Evolutionary conservation across 306 rosid genomes (phyloP), one percentile per base, ranked within the genome.

Genomic region (Trichosanthes truncata): DNA sequence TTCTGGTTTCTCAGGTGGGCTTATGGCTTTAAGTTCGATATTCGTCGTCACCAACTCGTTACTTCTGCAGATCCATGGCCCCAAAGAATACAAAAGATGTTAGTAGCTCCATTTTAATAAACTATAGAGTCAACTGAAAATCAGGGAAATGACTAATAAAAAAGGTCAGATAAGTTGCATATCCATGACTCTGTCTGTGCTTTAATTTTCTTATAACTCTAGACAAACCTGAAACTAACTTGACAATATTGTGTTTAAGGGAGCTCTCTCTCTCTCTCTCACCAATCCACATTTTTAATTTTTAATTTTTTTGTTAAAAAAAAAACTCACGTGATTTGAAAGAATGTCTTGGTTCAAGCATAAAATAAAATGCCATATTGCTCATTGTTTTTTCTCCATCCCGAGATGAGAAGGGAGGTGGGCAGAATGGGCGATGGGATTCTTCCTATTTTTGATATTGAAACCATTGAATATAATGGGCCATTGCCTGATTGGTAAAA

Each of bases 21-120:
- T 95, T 76, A 95, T 95, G 98, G 97, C 98, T 57, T 73, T 92
- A 86, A 95, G 98, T 91, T 95, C 98, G 55, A 92, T 91, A 77
- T 92, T 95, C 76, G 98, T 95, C 49, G 97, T 92, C 78, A 60
- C 89, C 84, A 95, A 95, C 81, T 95, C 98, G 0, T 79, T 95
- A 85, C 97, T 95, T 84, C 88, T 95, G 66, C 94, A 90, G 87
- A 86, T 91, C 82, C 95, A 92, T 79, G 89, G 84, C 21, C 40
- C 53, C 56, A 48, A 26, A 73, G 77, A 45, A 29, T 0, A 45
- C 59, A 12, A 72, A 72, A 72, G 6, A 23, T 72, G 60, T 25
- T 18, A 23, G 21, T 25, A 71, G 25, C 52, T 69, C 9, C 77
- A 25, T 73, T 73, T 46, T 7, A 25, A 26, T 48, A 73, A 5